These are phyloP conservation scores for Thuidium tamariscinum DNA, from an alignment of 225 moss, liverwort and hornwort genomes.

Conservation along the genomic window DNA sequence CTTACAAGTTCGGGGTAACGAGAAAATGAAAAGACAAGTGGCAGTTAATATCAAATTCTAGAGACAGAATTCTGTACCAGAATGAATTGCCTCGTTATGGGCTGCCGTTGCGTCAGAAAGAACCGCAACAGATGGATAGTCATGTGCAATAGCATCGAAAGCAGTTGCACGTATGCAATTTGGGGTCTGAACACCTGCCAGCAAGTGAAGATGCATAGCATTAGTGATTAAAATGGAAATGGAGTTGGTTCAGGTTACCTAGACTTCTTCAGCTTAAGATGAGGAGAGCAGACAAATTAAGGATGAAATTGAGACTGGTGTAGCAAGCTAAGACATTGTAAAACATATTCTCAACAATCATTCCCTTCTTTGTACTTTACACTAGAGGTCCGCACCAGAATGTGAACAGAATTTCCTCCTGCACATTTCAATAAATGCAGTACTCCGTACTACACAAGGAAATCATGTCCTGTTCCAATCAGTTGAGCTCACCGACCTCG, in stretches of 20 bases:
- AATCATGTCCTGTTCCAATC: background rate
- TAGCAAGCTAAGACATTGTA: background rate
- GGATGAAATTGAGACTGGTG: background rate
- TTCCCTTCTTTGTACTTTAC: background rate
- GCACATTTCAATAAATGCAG: background rate
- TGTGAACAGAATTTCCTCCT: background rate
- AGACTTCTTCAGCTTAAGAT: background rate
- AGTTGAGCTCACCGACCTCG: background rate
- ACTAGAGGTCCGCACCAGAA: background rate
- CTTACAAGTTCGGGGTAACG: background rate
- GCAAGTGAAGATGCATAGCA: background rate
- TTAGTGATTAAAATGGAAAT: background rate
- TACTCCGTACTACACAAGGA: background rate
- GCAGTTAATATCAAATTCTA: background rate
- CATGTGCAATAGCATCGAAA: conserved; percentile 78
- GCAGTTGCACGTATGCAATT: conserved; percentile 95
- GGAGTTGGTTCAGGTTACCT: background rate
- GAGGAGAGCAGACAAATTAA: background rate
- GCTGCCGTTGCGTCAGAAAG: conserved; percentile 79
- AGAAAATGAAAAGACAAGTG: background rate
- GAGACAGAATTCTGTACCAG: conserved; percentile 19
- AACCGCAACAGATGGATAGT: conserved; percentile 68
- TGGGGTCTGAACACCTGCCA: conserved; percentile 87
- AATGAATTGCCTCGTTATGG: conserved; percentile 56
- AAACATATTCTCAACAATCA: background rate